These are phyloP conservation scores for Debaryomyces psychrophilus DNA, from an alignment of 1,139 yeast species.

Conservation along the genomic window DNA sequence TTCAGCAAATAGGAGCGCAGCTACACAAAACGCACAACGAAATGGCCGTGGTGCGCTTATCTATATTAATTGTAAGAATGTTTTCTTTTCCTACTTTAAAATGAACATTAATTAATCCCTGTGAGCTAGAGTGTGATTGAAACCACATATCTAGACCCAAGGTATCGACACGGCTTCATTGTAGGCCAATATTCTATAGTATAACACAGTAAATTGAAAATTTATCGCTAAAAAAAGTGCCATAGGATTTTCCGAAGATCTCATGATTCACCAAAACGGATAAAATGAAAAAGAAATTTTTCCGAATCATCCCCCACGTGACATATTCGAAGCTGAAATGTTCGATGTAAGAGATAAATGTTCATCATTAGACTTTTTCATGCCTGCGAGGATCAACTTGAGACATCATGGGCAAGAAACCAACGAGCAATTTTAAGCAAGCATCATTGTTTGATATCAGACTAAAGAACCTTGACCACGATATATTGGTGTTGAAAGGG, in stretches of 20 bases:
- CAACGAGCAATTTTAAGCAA: slow-evolving; percentile 20
- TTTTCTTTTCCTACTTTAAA: too few relatives aligned
- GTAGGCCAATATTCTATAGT: not conserved
- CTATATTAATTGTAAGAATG: too few relatives aligned
- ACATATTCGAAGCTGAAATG: not conserved
- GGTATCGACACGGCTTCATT: not conserved
- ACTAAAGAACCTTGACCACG: slow-evolving; percentile 68
- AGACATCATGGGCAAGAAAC: slow-evolving; percentile 22
- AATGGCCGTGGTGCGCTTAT: too few relatives aligned
- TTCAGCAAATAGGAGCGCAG: too few relatives aligned
- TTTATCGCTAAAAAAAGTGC: not conserved
- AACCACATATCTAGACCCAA: too few relatives aligned
- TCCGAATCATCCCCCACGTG: slow-evolving; percentile 1
- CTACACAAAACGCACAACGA: too few relatives aligned
- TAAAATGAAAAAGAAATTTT: slow-evolving; percentile 5
- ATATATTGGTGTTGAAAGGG: slow-evolving; percentile 83
- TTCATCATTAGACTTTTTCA: not conserved
- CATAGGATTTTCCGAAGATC: slow-evolving; percentile 6
- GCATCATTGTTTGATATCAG: slow-evolving; percentile 64
- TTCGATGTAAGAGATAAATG: not conserved
- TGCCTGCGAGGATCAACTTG: not conserved
- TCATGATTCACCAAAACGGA: not conserved
- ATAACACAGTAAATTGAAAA: too few relatives aligned
- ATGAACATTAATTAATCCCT: too few relatives aligned
- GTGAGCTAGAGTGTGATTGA: too few relatives aligned